Evolutionary conservation across 257 asterid species (phyloP), one percentile per base, ranked within the genome.

Genomic region (Fraxinus americana): DNA sequence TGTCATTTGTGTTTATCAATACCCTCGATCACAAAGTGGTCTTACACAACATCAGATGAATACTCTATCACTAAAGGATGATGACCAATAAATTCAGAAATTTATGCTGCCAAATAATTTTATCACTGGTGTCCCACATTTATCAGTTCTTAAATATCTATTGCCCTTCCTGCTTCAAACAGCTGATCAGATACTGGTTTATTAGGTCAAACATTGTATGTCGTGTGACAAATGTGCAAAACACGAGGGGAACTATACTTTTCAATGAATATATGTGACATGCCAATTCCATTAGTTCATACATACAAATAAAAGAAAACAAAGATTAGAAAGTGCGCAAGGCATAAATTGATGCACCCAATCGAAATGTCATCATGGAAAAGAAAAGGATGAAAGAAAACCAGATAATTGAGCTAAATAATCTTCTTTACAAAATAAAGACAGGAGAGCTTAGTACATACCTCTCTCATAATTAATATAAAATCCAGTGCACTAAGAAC

Each of bases 381-480:
- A 59, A 48, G 73, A 41, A 71, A 45, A 36, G 57, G 67, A 59
- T 29, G 27, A 32, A 36, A 25, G 29, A 12, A 6, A 25, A 59
- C 25, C 12, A 35, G 32, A 25, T 35, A 48, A 7, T 61, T 61
- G 27, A 59, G 66, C 67, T 70, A 39, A 39, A 39, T 39, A 39
- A 65, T 71, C 39, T 50, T 34, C 67, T 30, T 48, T 17, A 81
- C 36, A 45, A 73, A 57, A 57, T n/a, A 73, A 63, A 32, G 72
- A 69, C 30, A 59, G 52, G 59, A 75, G 72, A 61, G 74, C 39
- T 69, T 12, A 39, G 17, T 11, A 61, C 76, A 75, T 90, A 92
- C 98, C 98, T 92, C 98, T 81, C 88, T 86, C 97, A 92, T 87
- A 73, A 94, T 94, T 80, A 92, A 87, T 83, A 94, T 94, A 83